Evolutionary conservation across 768 basidiomycete species (phyloP), one percentile per base, ranked within the genome.

Genomic region (Russula vinacea): DNA sequence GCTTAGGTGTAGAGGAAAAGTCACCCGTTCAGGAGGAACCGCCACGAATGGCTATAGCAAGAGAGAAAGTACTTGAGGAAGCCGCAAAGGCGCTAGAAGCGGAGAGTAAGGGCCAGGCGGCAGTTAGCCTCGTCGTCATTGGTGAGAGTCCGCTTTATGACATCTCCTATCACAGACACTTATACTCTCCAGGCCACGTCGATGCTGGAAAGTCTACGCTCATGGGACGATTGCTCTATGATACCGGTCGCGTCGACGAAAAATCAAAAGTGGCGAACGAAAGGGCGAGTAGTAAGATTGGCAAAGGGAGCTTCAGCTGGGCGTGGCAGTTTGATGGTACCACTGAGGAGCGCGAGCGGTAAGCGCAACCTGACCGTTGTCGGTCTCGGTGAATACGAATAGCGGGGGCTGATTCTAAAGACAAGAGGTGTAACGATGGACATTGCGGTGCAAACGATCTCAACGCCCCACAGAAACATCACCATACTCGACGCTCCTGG

Each of bases 401-500:
- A 22, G 7, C 11, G 1, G 14, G 44, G 8, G 68, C 56, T 70
- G 24, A 70, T 14, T 42, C 24, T 26, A 22, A 55, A 9, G 59
- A 2, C 71, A 98, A 99, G 96, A 73, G 97, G 97, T 40, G 92
- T 99, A 50, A 99, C 97, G 0, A 98, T 98, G 88, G 97, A 98
- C 71, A 90, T 99, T 61, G 95, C 94, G 2, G 80, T 88, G 58
- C 89, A 94, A 70, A 84, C 86, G 50, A 78, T 93, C 64, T 74
- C 81, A 6, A 98, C 94, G 0, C 77, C 84, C 0, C 81, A 88
- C 67, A 83, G 90, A 56, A 83, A 86, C 67, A 86, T 98, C 68
- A 97, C 94, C 1, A 84, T 99, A n/a, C 83, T 99, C 35, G 97
- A 99, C 70, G 96, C 96, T 0, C 97, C 97, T 0, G 97, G 97